Conservation (phyloP, 1,139 yeast species). For the Saccharomyces hybrid region DNA sequence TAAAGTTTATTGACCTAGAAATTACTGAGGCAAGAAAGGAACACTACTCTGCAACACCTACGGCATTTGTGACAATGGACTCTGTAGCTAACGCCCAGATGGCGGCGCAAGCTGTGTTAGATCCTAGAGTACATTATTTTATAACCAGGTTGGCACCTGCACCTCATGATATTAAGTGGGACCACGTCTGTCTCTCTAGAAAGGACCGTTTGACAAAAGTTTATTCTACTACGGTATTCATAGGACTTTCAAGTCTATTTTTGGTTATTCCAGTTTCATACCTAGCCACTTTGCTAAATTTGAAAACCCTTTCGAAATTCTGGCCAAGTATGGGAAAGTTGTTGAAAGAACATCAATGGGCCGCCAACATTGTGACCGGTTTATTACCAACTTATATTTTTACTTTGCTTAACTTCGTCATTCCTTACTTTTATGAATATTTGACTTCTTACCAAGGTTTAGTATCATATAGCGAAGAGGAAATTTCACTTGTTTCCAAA, state of each 20-base stretch:
- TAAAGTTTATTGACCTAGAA: conserved; percentile 54
- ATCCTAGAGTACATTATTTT: conserved; percentile 65
- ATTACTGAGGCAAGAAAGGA: conserved; percentile 49
- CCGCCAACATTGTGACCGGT: conserved; percentile 65
- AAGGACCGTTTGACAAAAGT: conserved; percentile 48
- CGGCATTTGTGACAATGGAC: conserved; percentile 77
- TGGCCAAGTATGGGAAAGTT: conserved; percentile 67
- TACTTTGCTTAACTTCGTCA: conserved; percentile 55
- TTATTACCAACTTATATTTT: conserved; percentile 68
- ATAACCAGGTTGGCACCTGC: conserved; percentile 73
- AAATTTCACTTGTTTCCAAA: conserved; percentile 63
- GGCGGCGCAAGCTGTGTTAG: conserved; percentile 77
- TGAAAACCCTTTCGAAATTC: conserved; percentile 60
- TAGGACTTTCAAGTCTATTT: conserved; percentile 54
- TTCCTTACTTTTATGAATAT: conserved; percentile 65
- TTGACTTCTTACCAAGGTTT: conserved; percentile 63
- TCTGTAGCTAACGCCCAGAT: conserved; percentile 79
- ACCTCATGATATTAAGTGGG: conserved; percentile 74
- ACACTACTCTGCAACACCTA: conserved; percentile 62
- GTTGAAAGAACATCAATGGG: conserved; percentile 55
- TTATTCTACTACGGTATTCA: conserved; percentile 52
- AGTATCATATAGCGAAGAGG: conserved; percentile 68
- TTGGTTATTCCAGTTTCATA: conserved; percentile 67
- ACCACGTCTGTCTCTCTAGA: conserved; percentile 55
- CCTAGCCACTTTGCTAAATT: conserved; percentile 61